phyloP scores from a whole-genome alignment of 2,329 filamentous ascomycete species.

The Fonsecaea erecta region DNA sequence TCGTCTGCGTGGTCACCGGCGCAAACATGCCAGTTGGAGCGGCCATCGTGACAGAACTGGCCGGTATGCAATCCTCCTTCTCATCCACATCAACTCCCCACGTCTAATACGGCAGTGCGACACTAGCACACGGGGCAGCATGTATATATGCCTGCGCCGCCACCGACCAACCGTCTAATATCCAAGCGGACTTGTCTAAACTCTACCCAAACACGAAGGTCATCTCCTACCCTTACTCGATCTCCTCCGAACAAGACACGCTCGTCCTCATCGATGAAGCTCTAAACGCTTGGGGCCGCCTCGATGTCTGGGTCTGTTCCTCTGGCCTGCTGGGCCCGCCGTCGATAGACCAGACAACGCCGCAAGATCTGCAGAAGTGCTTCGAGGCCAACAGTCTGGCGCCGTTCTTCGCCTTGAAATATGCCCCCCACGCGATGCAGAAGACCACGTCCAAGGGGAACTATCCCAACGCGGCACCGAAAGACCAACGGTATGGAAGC shows the following conservation, averaged over 20 bases:
- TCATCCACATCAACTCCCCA: neutral
- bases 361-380: constrained; percentile 60
- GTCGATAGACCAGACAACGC: constrained; percentile 61
- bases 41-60: constrained; percentile 64
- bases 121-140: constrained; percentile 64
- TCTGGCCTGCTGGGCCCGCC: constrained; percentile 63
- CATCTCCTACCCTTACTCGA: constrained; percentile 65
- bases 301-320: constrained; percentile 66
- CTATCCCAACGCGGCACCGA: constrained; percentile 66
- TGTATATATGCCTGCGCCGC: constrained; percentile 58
- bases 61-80: constrained; percentile 45
- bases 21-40: constrained; percentile 65
- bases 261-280: constrained; percentile 66
- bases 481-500: constrained; percentile 64
- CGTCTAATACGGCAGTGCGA: neutral
- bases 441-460: constrained; percentile 60
- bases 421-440: constrained; percentile 66
- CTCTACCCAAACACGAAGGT: constrained; percentile 62
- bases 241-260: constrained; percentile 64
- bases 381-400: constrained; percentile 66
- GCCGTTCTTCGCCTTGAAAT: constrained; percentile 69
- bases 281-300: constrained; percentile 62
- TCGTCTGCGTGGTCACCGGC: constrained; percentile 68
- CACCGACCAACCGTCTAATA: constrained; percentile 26
- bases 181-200: constrained; percentile 44